Evolutionary conservation across 2,329 filamentous ascomycete genomes (phyloP).

Genomic region (Pezicula radicicola): DNA sequence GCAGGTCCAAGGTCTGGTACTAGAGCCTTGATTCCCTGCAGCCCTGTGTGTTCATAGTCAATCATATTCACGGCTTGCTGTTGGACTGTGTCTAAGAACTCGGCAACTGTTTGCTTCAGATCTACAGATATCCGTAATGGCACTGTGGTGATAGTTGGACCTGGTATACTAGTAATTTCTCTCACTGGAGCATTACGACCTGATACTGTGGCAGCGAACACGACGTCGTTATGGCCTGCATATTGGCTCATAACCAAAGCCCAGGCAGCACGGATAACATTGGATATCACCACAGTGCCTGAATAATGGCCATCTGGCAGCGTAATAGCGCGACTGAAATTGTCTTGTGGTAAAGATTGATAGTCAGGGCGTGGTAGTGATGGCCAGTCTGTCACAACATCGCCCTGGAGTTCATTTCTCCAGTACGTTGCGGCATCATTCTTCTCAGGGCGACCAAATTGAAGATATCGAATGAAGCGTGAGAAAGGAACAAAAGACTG

Average conservation of each 20-base stretch:
- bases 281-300: neutral
- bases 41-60: conserved; percentile 1
- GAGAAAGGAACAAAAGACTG: neutral
- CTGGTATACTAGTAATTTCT: neutral
- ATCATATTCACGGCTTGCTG: neutral
- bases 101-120: neutral
- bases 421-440: neutral
- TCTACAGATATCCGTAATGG: neutral
- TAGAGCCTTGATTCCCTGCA: neutral
- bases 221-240: neutral
- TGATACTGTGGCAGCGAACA: conserved; percentile 1
- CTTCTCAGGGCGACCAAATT: neutral
- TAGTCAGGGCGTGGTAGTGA: conserved; percentile 2
- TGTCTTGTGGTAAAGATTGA: neutral
- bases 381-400: conserved; percentile 2
- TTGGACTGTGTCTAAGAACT: conserved; percentile 1
- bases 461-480: neutral
- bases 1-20: neutral
- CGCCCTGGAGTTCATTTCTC: conserved; percentile 2
- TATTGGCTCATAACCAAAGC: conserved; percentile 1
- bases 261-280: conserved; percentile 1
- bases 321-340: neutral
- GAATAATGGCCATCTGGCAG: neutral
- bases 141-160: neutral
- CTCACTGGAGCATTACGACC: neutral